Evolutionary conservation across 225 moss, liverwort and hornwort genomes (phyloP), one percentile per base, ranked within the genome.

Genomic region (Rhytidiadelphus loreus): DNA sequence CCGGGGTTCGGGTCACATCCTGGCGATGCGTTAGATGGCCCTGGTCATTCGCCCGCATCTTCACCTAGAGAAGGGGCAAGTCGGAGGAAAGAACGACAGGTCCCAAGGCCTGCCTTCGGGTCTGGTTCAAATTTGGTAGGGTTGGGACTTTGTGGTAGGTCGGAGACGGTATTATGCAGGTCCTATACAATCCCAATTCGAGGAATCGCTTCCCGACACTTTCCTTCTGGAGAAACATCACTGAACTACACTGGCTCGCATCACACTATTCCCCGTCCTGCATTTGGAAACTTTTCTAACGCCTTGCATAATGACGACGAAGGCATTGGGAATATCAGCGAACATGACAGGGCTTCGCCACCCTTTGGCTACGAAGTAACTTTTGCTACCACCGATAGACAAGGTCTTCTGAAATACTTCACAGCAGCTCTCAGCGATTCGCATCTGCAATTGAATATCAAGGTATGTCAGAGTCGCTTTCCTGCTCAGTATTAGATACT

Each of bases 381-480:
- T 52, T 85, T 99, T 83, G 96, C 98, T 32, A 96, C 97, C 46
- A 94, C 97, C 23, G 98, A 99, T 87, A 96, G 98, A 84, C 96
- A 92, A 84, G 97, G 98, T 80, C 97, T 99, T 85, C 84, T 99
- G 57, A 99, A 95, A 81, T 92, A 95, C 63, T 96, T 97, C 83
- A 99, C 97, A 64, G 90, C 96, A 79, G 96, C 95, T 88, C 92
- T 99, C 75, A 93, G 96, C 83, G 96, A 93, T 82, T 88, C 93
- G 80, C 89, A 92, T 80, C 91, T 95, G 75, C 95, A 95, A 87
- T 86, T 99, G 85, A 99, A 99, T 88, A 99, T 99, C 79, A 97
- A 94, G 97, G 98, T 98, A 86, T 58, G 61, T 77, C 60, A 63
- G 55, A 81, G 65, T 77, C 33, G 44, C 29, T 87, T 70, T 88